Evolutionary conservation across 2,329 filamentous ascomycete species (phyloP).

Genomic region (Penicillium sp.): DNA sequence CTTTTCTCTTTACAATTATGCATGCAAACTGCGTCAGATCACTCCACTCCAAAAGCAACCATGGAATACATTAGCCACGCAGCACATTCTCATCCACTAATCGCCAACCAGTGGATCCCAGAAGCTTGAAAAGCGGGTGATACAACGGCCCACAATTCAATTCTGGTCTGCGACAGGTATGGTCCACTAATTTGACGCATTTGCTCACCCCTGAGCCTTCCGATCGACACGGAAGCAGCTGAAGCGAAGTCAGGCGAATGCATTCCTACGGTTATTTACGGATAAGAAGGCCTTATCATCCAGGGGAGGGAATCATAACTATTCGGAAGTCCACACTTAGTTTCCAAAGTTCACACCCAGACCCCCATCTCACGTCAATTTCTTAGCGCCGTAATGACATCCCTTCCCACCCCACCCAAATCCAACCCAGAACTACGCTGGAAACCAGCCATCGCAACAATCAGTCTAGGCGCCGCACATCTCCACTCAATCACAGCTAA

Average conservation of each 20-base stretch:
- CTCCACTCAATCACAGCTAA: conserved; percentile 26
- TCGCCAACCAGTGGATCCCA: neutral
- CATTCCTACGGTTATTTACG: conserved; percentile 1
- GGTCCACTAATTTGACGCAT: conserved; percentile 15
- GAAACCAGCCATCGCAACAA: conserved; percentile 25
- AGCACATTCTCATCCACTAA: neutral
- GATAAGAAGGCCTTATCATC: neutral
- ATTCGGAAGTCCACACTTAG: too few species aligned
- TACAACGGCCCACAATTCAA: conserved; percentile 1
- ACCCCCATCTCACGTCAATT: neutral
- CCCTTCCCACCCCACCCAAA: conserved; percentile 15
- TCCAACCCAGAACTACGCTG: conserved; percentile 12
- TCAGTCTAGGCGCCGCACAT: conserved; percentile 19
- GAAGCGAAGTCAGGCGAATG: neutral
- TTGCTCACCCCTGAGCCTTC: conserved; percentile 7
- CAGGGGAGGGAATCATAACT: neutral
- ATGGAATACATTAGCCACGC: neutral
- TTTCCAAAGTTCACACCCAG: neutral
- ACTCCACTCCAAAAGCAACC: neutral
- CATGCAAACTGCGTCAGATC: too few species aligned
- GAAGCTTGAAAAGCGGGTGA: conserved; percentile 1
- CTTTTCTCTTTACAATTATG: neutral
- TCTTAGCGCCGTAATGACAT: conserved; percentile 11
- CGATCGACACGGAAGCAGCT: conserved; percentile 15
- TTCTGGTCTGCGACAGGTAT: conserved; percentile 6